Base-by-base conservation (phyloP, 148 eudicot genomes). In the Cornus kousa region DNA sequence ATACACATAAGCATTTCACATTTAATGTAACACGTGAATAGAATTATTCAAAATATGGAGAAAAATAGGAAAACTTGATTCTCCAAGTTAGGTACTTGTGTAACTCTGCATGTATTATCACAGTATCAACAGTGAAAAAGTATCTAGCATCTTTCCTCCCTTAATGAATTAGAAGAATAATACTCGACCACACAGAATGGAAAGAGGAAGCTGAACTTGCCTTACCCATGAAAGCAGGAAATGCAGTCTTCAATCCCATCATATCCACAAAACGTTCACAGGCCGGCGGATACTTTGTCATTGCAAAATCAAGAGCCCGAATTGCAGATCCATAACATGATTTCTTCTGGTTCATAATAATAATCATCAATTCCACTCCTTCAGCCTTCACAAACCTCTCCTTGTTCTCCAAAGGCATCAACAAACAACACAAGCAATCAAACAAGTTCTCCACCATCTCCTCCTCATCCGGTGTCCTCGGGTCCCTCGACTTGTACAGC, bases 221-320 rank as follows among this genome's bases (percentile, higher is more conserved):
- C 99, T 97, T 97, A 94, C 99, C 99, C 99, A 97, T 97, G 82
- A 94, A 97, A 87, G 99, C 98, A 46, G 97, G 93, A 79, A 97
- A 94, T 0, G 97, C 99, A 59, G 99, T 94, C 87, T 94, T 97
- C 87, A 97, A 88, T 67, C 98, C 99, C 91, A 97, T 86, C 84
- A 97, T 97, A 88, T 97, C 99, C 78, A 97, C 95, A 82, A 97
- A 97, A 77, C 99, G 88, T 82, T 97, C 99, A 57, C 99, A 97
- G 20, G 99, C 98, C 0, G 98, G 98, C 2, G 99, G 97, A 83
- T 91, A 97, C 77, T 89, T 97, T 0, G 99, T 97, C 97, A 97
- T 89, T 9, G 98, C 97, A 70, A 97, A 97, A 91, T 97, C 94
- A 60, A 97, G 87, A 7, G 98, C 98, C 87, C 98, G 88, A 7